Conservation (phyloP, 2,329 filamentous ascomycete species). For the Cladophialophora chaetospira region DNA sequence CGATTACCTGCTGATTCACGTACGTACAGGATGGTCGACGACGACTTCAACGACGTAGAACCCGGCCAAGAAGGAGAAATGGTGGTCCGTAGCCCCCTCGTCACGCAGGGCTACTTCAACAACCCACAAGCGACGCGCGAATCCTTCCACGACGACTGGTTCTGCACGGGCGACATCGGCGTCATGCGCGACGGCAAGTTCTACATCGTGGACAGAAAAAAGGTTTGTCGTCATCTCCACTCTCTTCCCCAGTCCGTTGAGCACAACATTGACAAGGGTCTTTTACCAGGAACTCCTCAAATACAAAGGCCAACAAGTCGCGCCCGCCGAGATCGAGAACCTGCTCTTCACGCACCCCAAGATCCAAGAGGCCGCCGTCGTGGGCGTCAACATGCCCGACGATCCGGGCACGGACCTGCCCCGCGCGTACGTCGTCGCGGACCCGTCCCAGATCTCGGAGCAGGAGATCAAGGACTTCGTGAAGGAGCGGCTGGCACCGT, state of each 20-base stretch:
- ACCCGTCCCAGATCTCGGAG: conserved; percentile 18
- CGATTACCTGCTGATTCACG: conserved; percentile 1
- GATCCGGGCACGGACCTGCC: conserved; percentile 56
- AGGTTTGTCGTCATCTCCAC: conserved; percentile 39
- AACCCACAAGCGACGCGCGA: conserved; percentile 34
- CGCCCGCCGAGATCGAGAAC: conserved; percentile 63
- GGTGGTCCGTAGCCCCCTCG: conserved; percentile 26
- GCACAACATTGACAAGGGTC: not conserved
- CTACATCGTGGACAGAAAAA: conserved; percentile 77
- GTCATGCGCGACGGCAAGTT: conserved; percentile 63
- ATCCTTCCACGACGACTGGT: conserved; percentile 40
- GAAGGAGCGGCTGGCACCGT: conserved; percentile 24
- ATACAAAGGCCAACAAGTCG: conserved; percentile 66
- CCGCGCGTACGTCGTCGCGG: conserved; percentile 57
- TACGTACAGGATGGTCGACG: conserved; percentile 27
- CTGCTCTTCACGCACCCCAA: conserved; percentile 45
- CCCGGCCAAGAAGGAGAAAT: conserved; percentile 29
- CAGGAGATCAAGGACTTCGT: conserved; percentile 31
- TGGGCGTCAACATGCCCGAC: conserved; percentile 55
- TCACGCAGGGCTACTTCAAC: conserved; percentile 38
- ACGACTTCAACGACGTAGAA: conserved; percentile 25
- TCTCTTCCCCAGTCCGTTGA: not conserved
- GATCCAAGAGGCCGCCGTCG: conserved; percentile 58
- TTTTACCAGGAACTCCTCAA: conserved; percentile 46
- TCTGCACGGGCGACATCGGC: conserved; percentile 37